Base-by-base conservation (phyloP, 495 filamentous ascomycete genomes). In the Trichoderma parareesei region DNA sequence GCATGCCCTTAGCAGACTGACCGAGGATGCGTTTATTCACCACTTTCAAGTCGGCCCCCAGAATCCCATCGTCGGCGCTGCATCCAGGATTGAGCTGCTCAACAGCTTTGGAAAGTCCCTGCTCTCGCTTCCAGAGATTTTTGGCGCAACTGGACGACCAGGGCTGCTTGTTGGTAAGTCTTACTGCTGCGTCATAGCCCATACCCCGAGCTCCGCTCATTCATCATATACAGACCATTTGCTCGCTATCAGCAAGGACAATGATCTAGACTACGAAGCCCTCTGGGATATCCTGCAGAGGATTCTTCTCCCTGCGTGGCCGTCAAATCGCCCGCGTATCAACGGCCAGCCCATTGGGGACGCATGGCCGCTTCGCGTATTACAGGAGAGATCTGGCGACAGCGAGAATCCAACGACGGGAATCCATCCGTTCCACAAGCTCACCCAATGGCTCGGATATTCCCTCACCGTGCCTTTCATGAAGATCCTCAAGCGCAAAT, bases 391-490 rank as follows among this genome's bases (percentile, higher is more conserved):
- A 48, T 44, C 64, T 9, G 42, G 44, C 10, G 64, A 66, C 16
- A 27, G 43, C 64, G 49, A 0, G 13, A 70, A 75, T 2, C 75
- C 72, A 72, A 75, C 78, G 43, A 74, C 72, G 66, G 33, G 33
- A 18, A 78, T 79, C 65, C 74, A 79, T 13, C 77, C 77, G 4
- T 88, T 89, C 75, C 88, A 90, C 75, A 90, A 90, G 71, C 79
- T 90, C 37, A 90, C 88, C 0, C 88, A 90, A 69, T 90, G 88
- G 88, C 81, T 90, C 16, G 85, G 84, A 68, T 89, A 88, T 74
- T 89, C 87, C 1, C 80, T 90, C 61, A 89, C 88, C 84, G 83
- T 86, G 5, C 87, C 87, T 0, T 88, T 90, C 84, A 81, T 79
- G 18, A 83, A 79, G 67, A 69, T 89, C 57, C 79, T 88, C 74